These are phyloP conservation scores for Colletotrichum sidae DNA, from an alignment of 2,329 filamentous ascomycete genomes.

Conservation along the genomic window DNA sequence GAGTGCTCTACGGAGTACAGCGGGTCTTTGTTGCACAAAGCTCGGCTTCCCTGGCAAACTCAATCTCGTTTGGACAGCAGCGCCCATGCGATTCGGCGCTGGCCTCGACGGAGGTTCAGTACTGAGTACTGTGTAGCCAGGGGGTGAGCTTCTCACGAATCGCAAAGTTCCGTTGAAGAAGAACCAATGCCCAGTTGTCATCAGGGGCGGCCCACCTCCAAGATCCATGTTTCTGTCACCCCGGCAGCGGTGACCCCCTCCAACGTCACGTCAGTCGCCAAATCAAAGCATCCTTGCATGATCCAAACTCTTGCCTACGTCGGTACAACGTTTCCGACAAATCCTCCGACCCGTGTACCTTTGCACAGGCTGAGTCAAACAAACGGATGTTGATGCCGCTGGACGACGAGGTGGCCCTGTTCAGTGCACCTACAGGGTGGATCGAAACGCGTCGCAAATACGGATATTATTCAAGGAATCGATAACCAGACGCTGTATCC, in stretches of 20 bases:
- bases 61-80: constrained; percentile 34
- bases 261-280: constrained; percentile 34
- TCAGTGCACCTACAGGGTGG: too few species aligned
- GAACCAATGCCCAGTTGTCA: constrained; percentile 13
- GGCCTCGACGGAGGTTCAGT: not conserved
- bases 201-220: constrained; percentile 20
- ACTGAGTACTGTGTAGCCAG: too few species aligned
- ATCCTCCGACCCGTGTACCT: constrained; percentile 13
- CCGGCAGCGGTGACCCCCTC: constrained; percentile 23
- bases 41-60: constrained; percentile 34
- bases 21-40: constrained; percentile 14
- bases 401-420: too few species aligned
- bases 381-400: too few species aligned
- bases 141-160: constrained; percentile 26
- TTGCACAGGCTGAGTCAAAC: too few species aligned
- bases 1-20: not conserved
- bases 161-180: constrained; percentile 32
- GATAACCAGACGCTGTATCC: too few species aligned
- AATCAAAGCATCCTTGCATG: constrained; percentile 15
- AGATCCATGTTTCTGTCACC: constrained; percentile 27
- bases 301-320: constrained; percentile 15
- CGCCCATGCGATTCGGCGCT: constrained; percentile 27
- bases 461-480: too few species aligned
- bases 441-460: too few species aligned
- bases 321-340: constrained; percentile 25